These are phyloP conservation scores for Botryotinia calthae DNA, from an alignment of 2,329 filamentous ascomycete species.

Conservation along the genomic window DNA sequence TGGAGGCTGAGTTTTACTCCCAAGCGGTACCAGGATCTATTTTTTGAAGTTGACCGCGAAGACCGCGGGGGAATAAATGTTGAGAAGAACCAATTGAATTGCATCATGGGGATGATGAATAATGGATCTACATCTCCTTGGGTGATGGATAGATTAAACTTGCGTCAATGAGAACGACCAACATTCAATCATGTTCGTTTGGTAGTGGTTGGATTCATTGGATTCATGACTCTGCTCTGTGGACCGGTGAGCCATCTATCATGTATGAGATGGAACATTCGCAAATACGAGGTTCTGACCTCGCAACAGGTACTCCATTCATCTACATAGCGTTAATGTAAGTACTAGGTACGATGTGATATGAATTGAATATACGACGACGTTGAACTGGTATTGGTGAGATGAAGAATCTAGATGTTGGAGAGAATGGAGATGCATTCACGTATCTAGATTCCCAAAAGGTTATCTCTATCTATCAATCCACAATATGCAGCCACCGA, in stretches of 20 bases:
- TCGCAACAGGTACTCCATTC: not conserved
- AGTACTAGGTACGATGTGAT: not conserved
- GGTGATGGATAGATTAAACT: not conserved
- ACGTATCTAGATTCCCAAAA: not conserved
- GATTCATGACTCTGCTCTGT: not conserved
- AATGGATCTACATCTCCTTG: not conserved
- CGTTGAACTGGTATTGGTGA: not conserved
- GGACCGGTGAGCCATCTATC: not conserved
- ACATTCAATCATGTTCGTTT: not conserved
- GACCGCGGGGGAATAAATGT: slow-evolving; percentile 16
- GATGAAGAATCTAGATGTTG: not conserved
- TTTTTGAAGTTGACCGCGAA: slow-evolving; percentile 20
- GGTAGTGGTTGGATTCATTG: not conserved
- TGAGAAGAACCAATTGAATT: not conserved
- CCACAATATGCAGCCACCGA: not conserved
- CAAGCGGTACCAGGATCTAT: slow-evolving; percentile 11
- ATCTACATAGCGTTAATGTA: not conserved
- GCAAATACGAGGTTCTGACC: not conserved
- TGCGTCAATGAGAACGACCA: not conserved
- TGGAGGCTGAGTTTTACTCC: not conserved
- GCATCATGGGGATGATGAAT: not conserved
- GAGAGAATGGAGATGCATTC: not conserved
- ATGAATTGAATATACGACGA: not conserved
- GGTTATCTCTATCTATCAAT: not conserved
- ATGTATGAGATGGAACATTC: not conserved